These are phyloP conservation scores for Boletus insuetus DNA, from an alignment of 768 basidiomycete genomes.

Conservation along the genomic window DNA sequence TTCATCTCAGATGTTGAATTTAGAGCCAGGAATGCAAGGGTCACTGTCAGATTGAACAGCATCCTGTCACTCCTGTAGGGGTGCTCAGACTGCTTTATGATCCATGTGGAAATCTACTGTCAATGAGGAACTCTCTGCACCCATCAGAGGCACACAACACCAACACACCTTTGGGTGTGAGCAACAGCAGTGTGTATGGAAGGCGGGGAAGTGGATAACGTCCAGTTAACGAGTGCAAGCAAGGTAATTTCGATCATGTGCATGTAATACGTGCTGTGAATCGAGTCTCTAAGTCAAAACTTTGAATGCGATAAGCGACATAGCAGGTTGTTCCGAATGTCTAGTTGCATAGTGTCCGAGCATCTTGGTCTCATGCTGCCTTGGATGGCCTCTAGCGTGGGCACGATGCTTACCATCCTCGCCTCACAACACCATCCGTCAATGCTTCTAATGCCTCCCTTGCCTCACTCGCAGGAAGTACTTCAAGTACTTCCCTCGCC, in stretches of 20 bases:
- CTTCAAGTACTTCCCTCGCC: slow-evolving; percentile 64
- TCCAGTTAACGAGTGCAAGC: background rate
- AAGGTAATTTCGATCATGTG: background rate
- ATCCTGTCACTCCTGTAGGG: too few species aligned
- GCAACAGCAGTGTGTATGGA: too few species aligned
- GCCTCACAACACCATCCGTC: slow-evolving; percentile 63
- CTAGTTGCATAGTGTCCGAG: slow-evolving; percentile 2
- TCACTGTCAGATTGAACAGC: slow-evolving; percentile 20
- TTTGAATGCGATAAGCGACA: background rate
- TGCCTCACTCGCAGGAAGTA: slow-evolving; percentile 80
- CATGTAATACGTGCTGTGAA: background rate
- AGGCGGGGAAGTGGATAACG: too few species aligned
- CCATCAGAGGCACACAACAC: too few species aligned
- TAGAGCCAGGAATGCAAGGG: slow-evolving; percentile 30
- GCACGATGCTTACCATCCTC: slow-evolving; percentile 42
- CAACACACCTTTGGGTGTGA: too few species aligned
- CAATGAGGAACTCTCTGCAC: too few species aligned
- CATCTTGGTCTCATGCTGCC: background rate
- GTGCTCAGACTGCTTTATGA: too few species aligned
- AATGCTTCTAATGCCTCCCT: slow-evolving; percentile 72
- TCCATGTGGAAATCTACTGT: too few species aligned
- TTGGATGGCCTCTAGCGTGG: background rate
- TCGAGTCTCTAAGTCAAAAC: background rate
- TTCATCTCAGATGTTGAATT: slow-evolving; percentile 31
- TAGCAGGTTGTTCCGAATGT: background rate